phyloP scores from a whole-genome alignment of 192 early-diverging fungal species.

The Umbelopsis sp. region DNA sequence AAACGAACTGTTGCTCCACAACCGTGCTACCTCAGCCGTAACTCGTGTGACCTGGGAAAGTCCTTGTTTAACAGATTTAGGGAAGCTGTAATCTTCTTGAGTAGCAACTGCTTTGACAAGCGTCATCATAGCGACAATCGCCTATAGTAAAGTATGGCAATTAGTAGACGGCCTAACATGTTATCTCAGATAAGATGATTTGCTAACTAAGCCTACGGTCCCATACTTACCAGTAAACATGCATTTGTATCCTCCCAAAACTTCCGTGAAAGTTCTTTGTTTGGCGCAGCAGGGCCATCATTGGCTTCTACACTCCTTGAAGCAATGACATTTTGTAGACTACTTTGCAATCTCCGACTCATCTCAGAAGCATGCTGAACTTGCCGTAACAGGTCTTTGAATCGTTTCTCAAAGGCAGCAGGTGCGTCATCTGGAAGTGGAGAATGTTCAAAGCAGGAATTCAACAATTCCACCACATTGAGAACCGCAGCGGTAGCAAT shows the following conservation, averaged over 20 bases:
- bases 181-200: too few species aligned
- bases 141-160: not conserved
- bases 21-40: constrained; percentile 33
- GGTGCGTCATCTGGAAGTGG: not conserved
- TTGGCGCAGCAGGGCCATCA: not conserved
- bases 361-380: constrained; percentile 25
- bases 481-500: constrained; percentile 24
- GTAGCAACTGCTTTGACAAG: constrained; percentile 32
- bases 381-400: constrained; percentile 17
- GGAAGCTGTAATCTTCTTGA: constrained; percentile 33
- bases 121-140: constrained; percentile 30
- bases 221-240: constrained; percentile 32
- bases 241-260: constrained; percentile 35
- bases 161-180: too few species aligned
- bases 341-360: constrained; percentile 2
- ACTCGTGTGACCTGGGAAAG: constrained; percentile 33
- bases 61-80: constrained; percentile 36
- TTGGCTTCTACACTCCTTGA: not conserved
- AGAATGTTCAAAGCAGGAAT: constrained; percentile 17
- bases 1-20: constrained; percentile 35
- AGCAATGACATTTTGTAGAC: constrained; percentile 17
- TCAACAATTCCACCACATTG: constrained; percentile 21
- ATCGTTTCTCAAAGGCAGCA: constrained; percentile 7
- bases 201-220: too few species aligned
- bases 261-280: constrained; percentile 18